Evolutionary conservation across 2,329 filamentous ascomycete genomes (phyloP).

Genomic region (Orbilia ellipsospora): DNA sequence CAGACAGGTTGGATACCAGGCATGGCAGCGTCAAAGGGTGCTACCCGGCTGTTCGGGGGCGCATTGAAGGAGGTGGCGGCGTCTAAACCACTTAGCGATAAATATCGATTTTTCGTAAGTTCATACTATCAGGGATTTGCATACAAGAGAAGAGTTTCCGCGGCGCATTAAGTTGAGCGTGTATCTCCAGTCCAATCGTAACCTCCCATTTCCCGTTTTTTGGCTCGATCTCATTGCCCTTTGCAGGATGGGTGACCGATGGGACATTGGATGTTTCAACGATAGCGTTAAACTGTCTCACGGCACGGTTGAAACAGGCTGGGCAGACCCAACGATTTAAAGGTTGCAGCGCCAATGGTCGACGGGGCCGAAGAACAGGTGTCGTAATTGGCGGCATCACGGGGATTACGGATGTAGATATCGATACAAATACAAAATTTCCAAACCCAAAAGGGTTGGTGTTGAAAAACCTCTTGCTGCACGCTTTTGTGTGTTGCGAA

Average conservation of each 20-base stretch:
- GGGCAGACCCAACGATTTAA: constrained; percentile 32
- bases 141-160: constrained; percentile 86
- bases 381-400: constrained; percentile 17
- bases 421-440: neutral
- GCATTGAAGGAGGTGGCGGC: constrained; percentile 74
- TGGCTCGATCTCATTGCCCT: neutral
- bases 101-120: neutral
- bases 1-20: constrained; percentile 83
- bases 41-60: constrained; percentile 84
- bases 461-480: neutral
- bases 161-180: constrained; percentile 90
- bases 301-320: constrained; percentile 28
- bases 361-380: constrained; percentile 12
- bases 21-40: constrained; percentile 87
- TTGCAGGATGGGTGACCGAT: neutral
- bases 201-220: constrained; percentile 76
- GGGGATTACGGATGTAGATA: neutral
- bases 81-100: constrained; percentile 37
- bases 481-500: neutral
- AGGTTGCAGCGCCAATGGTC: constrained; percentile 12
- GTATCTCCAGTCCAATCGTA: constrained; percentile 95
- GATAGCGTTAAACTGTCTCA: constrained; percentile 2
- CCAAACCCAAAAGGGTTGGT: neutral
- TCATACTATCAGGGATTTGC: neutral
- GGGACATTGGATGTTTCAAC: constrained; percentile 21